Evolutionary conservation across 2,329 filamentous ascomycete species (phyloP), one percentile per base, ranked within the genome.

Genomic region (Claviceps quebecensis): DNA sequence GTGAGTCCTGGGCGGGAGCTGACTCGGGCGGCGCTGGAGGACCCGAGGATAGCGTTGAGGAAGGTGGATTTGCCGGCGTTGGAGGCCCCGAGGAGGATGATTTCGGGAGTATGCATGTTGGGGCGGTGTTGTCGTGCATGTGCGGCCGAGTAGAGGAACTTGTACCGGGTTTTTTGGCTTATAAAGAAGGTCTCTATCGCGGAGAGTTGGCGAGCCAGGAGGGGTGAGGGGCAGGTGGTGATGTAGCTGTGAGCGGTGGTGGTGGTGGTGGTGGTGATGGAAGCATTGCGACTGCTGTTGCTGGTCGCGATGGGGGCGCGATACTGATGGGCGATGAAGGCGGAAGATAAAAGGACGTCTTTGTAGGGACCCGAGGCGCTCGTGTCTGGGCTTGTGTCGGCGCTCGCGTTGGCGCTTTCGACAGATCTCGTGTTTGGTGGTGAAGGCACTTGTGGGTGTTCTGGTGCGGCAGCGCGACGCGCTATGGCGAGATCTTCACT

Each of bases 31-130:
- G 74, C 63, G 23, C 63, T 60, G 23, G 59, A 54, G 3, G 59
- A 56, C 37, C 82, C 82, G 2, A 83, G 78, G 37, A 95, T 76
- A 17, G 85, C 84, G 62, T 95, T 95, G 68, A 95, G 83, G 58
- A 94, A 85, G 16, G 87, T 87, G 1, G 87, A 93, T 65, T 95
- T 95, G 61, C 88, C 88, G 43, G 89, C 87, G 63, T 95, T 95
- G 57, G 87, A 89, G 60, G 90, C 88, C 44, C 88, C 88, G 39
- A 94, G 80, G 45, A 95, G 76, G 62, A 87, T 84, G 48, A 95
- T 77, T 56, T 81, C 78, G 45, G 78, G 78, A 4, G 73, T 65
- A 55, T 69, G 68, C 23, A 70, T 70, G 62, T 80, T 80, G 58
- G 69, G 61, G 34, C 68, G 69, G 53, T 80, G 69, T 59, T 75